Base-by-base conservation (phyloP, 2,329 filamentous ascomycete genomes). In the Beauveria bassiana region DNA sequence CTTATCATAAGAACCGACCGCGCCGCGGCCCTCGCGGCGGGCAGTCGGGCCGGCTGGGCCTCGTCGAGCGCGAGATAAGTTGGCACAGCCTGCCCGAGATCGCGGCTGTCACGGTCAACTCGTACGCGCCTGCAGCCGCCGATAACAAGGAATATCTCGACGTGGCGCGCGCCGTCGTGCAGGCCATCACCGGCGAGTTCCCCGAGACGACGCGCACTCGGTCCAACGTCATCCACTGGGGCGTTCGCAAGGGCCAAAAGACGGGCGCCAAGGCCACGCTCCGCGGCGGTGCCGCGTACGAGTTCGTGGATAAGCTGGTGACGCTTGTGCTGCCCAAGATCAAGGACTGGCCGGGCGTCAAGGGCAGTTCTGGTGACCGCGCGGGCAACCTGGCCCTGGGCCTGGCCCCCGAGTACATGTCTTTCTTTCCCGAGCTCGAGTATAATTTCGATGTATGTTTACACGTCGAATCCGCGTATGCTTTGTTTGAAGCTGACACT, bases 271-370 rank as follows among this genome's bases (percentile, higher is more conserved):
- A 93, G 70, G 86, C 85, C 55, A 88, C 90, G 28, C 77, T 99
- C 65, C 80, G 81, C 61, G 91, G 91, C 34, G 88, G 95, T 72
- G 83, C 88, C 63, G 95, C 96, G 69, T 90, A 91, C 65, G 88
- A 97, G 73, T 97, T 99, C 73, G 72, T 99, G 50, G 89, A 93
- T 70, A 96, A 96, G 78, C 80, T 92, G 67, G 81, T 98, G 61
- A 91, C 96, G 72, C 80, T 98, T 9, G 93, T 99, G 6, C 82
- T 98, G 72, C 95, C 95, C 45, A 90, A 87, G 71, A 96, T 99
- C 76, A 99, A 98, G 81, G 95, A 99, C 68, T 99, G 91, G 89
- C 85, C 84, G 61, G 95, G 95, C 22, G 70, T 86, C 61, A 71
- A 76, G 66, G 80, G 75, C 63, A 73, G 70, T 49, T 90, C 90